These are phyloP conservation scores for Aspergillus sp. DNA, from an alignment of 2,329 filamentous ascomycete genomes.

Conservation along the genomic window DNA sequence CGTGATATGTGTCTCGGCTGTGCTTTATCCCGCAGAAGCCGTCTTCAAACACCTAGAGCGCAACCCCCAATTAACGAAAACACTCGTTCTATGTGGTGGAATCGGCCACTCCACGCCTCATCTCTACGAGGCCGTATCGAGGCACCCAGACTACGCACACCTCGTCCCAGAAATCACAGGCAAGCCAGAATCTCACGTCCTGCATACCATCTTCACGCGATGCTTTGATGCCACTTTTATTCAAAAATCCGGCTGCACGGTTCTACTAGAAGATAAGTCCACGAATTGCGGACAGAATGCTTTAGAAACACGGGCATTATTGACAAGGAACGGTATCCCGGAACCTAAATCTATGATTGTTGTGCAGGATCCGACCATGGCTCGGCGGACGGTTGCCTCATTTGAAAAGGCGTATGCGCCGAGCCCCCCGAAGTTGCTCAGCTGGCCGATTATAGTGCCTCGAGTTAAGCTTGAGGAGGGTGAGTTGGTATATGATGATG, in stretches of 20 bases:
- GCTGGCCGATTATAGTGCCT: conserved; percentile 26
- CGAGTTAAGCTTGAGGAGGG: conserved; percentile 9
- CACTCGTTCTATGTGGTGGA: conserved; percentile 47
- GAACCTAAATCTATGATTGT: conserved; percentile 34
- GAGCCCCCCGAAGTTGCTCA: conserved; percentile 24
- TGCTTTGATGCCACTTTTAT: conserved; percentile 28
- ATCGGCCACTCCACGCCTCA: conserved; percentile 49
- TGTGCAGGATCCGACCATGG: conserved; percentile 52
- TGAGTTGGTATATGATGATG: conserved; percentile 12
- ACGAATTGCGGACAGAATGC: conserved; percentile 53
- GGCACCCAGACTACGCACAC: conserved; percentile 31
- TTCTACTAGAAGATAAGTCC: conserved; percentile 48
- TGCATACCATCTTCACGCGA: conserved; percentile 37
- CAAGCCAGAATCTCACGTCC: conserved; percentile 43
- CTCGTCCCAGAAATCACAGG: conserved; percentile 34
- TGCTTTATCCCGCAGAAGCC: conserved; percentile 38
- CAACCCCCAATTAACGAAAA: conserved; percentile 33
- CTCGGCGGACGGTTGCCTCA: conserved; percentile 43
- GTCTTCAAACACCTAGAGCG: conserved; percentile 38
- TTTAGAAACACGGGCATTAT: conserved; percentile 35
- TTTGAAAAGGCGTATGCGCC: conserved; percentile 43
- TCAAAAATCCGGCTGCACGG: conserved; percentile 25
- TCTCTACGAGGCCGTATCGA: conserved; percentile 44
- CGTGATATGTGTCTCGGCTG: conserved; percentile 44
- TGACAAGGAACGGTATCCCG: conserved; percentile 32